phyloP scores from a whole-genome alignment of 306 rosid species.

The Glycine tomentella region DNA sequence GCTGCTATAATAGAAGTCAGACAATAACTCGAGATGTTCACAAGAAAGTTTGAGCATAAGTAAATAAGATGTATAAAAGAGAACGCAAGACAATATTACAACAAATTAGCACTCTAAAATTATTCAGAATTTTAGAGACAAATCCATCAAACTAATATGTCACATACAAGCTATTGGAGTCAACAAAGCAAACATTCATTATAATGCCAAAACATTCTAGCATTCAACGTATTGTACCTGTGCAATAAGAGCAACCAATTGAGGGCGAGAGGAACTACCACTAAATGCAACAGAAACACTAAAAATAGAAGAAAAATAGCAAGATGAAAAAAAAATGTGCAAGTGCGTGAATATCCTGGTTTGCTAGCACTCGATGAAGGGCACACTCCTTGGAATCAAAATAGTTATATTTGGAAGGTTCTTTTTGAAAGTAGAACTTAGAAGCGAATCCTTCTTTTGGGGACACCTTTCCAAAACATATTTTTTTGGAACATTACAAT shows the following conservation, averaged over 20 bases:
- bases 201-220: conserved; percentile 27
- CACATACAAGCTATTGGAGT: conserved; percentile 38
- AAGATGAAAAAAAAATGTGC: too few species aligned
- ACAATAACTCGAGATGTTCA: background rate
- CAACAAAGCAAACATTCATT: conserved; percentile 32
- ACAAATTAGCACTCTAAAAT: background rate
- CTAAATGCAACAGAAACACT: conserved; percentile 90
- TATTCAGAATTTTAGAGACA: conserved; percentile 24
- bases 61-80: background rate
- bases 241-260: conserved; percentile 89
- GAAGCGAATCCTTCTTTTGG: too few species aligned
- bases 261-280: conserved; percentile 86
- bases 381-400: too few species aligned
- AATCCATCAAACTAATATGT: conserved; percentile 23
- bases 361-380: too few species aligned
- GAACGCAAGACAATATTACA: conserved; percentile 19
- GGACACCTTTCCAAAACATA: too few species aligned
- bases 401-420: too few species aligned
- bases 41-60: conserved; percentile 26
- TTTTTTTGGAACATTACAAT: too few species aligned
- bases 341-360: too few species aligned
- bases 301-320: too few species aligned
- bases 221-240: conserved; percentile 68
- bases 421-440: too few species aligned
- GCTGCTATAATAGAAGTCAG: conserved; percentile 22